A percentile compares a stretch with the other conserved stretches of the same genome.
Conservation (phyloP, 2,329 filamentous ascomycete genomes). For the Clarireedia hainanense region DNA sequence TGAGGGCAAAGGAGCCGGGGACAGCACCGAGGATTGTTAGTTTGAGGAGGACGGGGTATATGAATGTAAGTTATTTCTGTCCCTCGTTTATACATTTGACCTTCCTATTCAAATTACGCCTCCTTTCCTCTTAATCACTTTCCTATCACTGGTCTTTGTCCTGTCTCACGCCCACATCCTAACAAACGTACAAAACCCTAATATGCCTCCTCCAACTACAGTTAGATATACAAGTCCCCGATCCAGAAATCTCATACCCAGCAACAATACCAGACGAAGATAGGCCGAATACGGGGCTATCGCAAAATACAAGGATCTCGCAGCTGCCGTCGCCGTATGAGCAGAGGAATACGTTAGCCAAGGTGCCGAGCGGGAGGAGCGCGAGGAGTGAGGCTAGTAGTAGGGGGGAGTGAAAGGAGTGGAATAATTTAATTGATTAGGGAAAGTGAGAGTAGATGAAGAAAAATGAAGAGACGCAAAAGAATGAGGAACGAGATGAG, state of each 20-base stretch:
- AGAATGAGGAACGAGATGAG: not conserved
- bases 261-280: slow-evolving; percentile 3
- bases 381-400: not conserved
- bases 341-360: not conserved
- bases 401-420: not conserved
- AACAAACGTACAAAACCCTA: not conserved
- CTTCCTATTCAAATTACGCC: too few relatives aligned
- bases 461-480: not conserved
- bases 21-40: slow-evolving; percentile 65
- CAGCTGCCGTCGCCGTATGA: not conserved
- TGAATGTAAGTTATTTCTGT: slow-evolving; percentile 53
- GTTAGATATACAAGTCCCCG: slow-evolving; percentile 75
- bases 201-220: slow-evolving; percentile 31
- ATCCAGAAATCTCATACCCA: slow-evolving; percentile 56
- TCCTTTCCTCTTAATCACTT: not conserved
- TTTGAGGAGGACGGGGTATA: slow-evolving; percentile 76
- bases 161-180: not conserved
- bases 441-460: not conserved
- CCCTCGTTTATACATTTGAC: not conserved
- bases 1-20: slow-evolving; percentile 41
- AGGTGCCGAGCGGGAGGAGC: not conserved
- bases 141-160: not conserved
- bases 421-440: not conserved
- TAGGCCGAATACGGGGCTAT: not conserved
- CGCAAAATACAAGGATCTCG: not conserved